Conservation (phyloP, 768 basidiomycete genomes). For the Russula vinacea region DNA sequence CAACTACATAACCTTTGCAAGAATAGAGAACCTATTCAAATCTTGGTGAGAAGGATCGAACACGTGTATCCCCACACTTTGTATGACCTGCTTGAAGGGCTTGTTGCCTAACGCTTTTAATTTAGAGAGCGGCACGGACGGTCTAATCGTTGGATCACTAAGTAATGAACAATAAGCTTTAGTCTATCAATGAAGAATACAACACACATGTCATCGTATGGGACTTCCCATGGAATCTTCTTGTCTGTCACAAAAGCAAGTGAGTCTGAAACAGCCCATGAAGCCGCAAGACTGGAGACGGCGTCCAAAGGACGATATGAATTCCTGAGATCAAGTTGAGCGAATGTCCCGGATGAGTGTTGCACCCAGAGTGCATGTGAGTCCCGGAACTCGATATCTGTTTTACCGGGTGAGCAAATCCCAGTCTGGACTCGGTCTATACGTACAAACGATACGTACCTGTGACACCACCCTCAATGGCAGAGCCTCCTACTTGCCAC, state of each 20-base stretch:
- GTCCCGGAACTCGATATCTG: slow-evolving; percentile 68
- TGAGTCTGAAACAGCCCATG: slow-evolving; percentile 65
- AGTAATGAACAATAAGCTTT: slow-evolving; percentile 34
- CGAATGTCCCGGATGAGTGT: slow-evolving; percentile 72
- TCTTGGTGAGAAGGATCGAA: slow-evolving; percentile 41
- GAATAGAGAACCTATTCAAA: slow-evolving; percentile 48
- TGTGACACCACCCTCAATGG: slow-evolving; percentile 67
- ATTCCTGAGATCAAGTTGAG: slow-evolving; percentile 71
- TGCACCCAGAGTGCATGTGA: slow-evolving; percentile 71
- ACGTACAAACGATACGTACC: slow-evolving; percentile 44
- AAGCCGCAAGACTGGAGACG: slow-evolving; percentile 56
- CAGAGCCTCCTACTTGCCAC: slow-evolving; percentile 67
- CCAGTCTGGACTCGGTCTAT: not conserved
- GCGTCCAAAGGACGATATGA: slow-evolving; percentile 63
- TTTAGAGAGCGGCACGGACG: slow-evolving; percentile 33
- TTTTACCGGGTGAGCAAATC: not conserved
- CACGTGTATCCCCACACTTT: slow-evolving; percentile 56
- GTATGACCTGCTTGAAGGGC: slow-evolving; percentile 47
- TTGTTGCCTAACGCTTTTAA: slow-evolving; percentile 61
- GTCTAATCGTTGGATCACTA: slow-evolving; percentile 38
- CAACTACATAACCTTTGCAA: slow-evolving; percentile 65
- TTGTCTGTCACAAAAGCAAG: slow-evolving; percentile 64
- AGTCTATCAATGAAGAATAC: not conserved
- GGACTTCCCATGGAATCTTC: slow-evolving; percentile 56
- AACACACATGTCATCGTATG: slow-evolving; percentile 71